Base-by-base conservation (phyloP, 2,329 filamentous ascomycete genomes). In the Phaeophleospora eucalypticola region DNA sequence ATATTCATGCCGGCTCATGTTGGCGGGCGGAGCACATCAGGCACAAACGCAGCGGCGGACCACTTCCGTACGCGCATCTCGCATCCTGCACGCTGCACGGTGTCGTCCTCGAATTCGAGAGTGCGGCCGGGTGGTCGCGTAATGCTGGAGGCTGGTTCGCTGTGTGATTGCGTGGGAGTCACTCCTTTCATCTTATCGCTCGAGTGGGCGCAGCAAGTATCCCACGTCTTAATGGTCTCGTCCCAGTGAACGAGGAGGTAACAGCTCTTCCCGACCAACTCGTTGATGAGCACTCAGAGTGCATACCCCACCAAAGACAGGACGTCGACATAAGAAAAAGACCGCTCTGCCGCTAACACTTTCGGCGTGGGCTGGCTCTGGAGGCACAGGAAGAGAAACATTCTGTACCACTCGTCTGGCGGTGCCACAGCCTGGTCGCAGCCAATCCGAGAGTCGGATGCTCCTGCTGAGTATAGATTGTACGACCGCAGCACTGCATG, bases 241-340 rank as follows among this genome's bases (percentile, higher is more conserved):
- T n/a, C n/a, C n/a, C n/a, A n/a, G n/a, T n/a, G n/a, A n/a, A n/a
- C n/a, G n/a, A n/a, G n/a, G n/a, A n/a, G n/a, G n/a, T n/a, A n/a
- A n/a, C n/a, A n/a, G n/a, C n/a, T n/a, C n/a, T n/a, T n/a, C n/a
- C n/a, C n/a, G n/a, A n/a, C n/a, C n/a, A n/a, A n/a, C n/a, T n/a
- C n/a, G n/a, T n/a, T n/a, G n/a, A n/a, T n/a, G n/a, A n/a, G n/a
- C n/a, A n/a, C n/a, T n/a, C 24, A 29, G 24, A 29, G 24, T 12
- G 24, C 24, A 29, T 50, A 46, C 58, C 60, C 59, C 60, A 49
- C 60, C 47, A 51, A 34, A 52, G 41, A 45, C 34, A 52, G 38
- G 61, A 62, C 48, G 61, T 63, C 58, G 49, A 63, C 54, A 61
- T 63, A 63, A 62, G 58, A 59, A 60, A 63, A 43, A 37, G 43